These are phyloP conservation scores for Nitzschia putrida DNA, from an alignment of 108 stramenopile species.

Conservation along the genomic window DNA sequence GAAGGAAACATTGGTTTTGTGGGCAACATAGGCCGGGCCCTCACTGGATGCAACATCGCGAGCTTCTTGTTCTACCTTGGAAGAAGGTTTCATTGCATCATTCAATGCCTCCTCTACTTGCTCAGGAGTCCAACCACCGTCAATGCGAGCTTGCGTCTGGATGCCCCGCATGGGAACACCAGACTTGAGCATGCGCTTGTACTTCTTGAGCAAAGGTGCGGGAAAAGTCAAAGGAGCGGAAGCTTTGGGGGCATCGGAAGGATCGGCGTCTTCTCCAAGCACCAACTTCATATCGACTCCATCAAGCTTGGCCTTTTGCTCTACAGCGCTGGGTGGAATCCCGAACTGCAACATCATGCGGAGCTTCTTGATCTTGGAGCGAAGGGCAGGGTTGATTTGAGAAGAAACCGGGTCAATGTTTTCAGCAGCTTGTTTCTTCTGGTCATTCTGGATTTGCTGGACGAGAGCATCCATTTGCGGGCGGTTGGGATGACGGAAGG, in stretches of 20 bases:
- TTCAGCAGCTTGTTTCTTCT: not conserved
- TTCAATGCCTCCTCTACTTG: conserved; percentile 1
- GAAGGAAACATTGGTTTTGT: not conserved
- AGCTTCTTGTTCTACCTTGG: not conserved
- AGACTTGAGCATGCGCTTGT: conserved; percentile 38
- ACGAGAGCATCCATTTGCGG: not conserved
- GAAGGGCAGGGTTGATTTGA: not conserved
- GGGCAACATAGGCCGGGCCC: not conserved
- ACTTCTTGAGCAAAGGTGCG: conserved; percentile 51
- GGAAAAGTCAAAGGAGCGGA: not conserved
- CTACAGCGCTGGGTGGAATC: conserved; percentile 44
- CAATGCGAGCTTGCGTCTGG: conserved; percentile 9
- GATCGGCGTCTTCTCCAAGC: not conserved
- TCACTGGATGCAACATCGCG: not conserved
- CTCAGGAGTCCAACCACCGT: conserved; percentile 12
- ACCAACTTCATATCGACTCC: conserved; percentile 46
- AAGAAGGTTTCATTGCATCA: not conserved
- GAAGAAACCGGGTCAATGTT: not conserved
- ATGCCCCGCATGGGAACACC: conserved; percentile 22
- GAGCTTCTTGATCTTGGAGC: conserved; percentile 42
- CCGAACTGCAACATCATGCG: conserved; percentile 50
- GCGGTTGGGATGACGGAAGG: conserved; percentile 17
- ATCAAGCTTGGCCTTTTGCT: conserved; percentile 48
- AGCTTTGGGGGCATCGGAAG: not conserved
- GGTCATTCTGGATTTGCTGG: not conserved